Conservation (phyloP, 768 basidiomycete species). For the Thelephora ganbajun region DNA sequence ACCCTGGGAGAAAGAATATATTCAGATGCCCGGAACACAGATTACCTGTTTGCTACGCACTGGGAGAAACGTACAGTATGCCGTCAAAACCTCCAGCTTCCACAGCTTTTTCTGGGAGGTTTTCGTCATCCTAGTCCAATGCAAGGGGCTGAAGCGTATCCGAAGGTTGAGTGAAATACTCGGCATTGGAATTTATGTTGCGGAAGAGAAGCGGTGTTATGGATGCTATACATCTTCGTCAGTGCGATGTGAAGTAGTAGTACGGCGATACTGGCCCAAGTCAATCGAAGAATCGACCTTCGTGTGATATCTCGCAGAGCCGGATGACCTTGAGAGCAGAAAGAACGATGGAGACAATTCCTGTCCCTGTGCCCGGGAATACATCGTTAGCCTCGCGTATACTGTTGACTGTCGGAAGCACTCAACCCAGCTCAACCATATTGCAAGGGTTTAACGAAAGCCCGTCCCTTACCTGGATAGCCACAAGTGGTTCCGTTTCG, state of each 20-base stretch:
- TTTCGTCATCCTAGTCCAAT: too few species aligned
- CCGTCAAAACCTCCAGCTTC: slow-evolving; percentile 34
- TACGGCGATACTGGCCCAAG: too few species aligned
- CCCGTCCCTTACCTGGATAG: slow-evolving; percentile 20
- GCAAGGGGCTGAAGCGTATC: slow-evolving; percentile 16
- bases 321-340: too few species aligned
- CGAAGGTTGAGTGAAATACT: slow-evolving; percentile 18
- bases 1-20: slow-evolving; percentile 37
- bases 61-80: slow-evolving; percentile 39
- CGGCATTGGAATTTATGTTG: slow-evolving; percentile 41
- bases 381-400: neutral
- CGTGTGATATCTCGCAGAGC: too few species aligned
- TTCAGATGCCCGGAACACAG: neutral
- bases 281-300: too few species aligned
- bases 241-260: slow-evolving; percentile 25
- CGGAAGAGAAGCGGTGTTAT: slow-evolving; percentile 68
- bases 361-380: slow-evolving; percentile 67
- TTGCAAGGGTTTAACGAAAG: slow-evolving; percentile 25
- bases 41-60: neutral
- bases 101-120: too few species aligned
- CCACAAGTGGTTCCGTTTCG: slow-evolving; percentile 4
- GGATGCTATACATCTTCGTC: slow-evolving; percentile 40
- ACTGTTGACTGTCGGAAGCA: neutral
- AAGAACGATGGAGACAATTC: too few species aligned
- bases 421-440: too few species aligned